Base-by-base conservation (phyloP, 805 yeast species). In the Metschnikowia sp. region DNA sequence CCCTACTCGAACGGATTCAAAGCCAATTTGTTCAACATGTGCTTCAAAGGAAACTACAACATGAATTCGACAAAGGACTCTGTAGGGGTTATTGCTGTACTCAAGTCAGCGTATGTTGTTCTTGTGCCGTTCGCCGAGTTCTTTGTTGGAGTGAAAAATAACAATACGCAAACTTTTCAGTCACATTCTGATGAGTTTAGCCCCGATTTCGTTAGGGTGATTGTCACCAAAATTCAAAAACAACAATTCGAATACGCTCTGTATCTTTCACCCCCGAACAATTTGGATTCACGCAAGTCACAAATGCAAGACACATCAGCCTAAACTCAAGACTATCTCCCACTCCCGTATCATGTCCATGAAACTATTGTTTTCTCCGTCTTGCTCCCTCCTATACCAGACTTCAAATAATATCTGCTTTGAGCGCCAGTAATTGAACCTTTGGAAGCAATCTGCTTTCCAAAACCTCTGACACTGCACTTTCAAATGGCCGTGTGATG, bases 271-370 rank as follows among this genome's bases (percentile, higher is more conserved):
- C 46, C 26, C 13, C 12, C 10, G 34, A 10, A 13, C 26, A 15
- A 32, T 10, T 32, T 9, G 30, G 36, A 3, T 32, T 34, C 7
- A 22, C 36, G 10, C 9, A 31, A 22, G 13, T 2, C 10, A 18
- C 29, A 8, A 38, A 37, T 13, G 33, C 8, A 26, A 29, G 13
- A n/a, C n/a, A 19, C 11, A n/a, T 51, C 52, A 70, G 3, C 68
- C 71, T 39, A 73, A 57, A 49, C 68, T 64, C 46, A 74, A 58
- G 6, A 66, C 68, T 11, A 70, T 59, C 30, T 75, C 82, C 84
- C 84, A 80, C 48, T 75, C 80, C 44, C 80, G 68, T 1, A 79
- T 65, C 63, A 79, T 58, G 53, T 79, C 82, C 67, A 80, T 68
- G 75, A 82, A 79, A 30, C 79, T 76, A 26, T 54, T 44, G 42